These are phyloP conservation scores for Aureobasidium sp. DNA, from an alignment of 2,329 filamentous ascomycete species.

Conservation along the genomic window DNA sequence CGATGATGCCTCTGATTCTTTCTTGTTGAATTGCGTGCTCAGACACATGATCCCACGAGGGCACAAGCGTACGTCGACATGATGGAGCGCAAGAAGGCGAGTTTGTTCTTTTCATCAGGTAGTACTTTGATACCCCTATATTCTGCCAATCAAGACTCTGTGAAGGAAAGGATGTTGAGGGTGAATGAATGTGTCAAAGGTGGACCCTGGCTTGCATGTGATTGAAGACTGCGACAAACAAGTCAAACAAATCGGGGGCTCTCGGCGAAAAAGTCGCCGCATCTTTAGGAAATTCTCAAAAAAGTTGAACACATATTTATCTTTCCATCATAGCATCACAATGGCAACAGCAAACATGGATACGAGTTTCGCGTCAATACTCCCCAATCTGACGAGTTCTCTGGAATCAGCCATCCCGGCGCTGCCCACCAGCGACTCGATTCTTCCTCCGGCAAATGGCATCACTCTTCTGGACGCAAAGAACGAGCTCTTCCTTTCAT, in stretches of 20 bases:
- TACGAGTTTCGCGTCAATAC: constrained; percentile 24
- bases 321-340: neutral
- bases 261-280: neutral
- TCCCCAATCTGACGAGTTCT: constrained; percentile 46
- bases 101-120: neutral
- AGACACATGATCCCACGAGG: neutral
- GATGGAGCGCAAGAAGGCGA: neutral
- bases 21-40: neutral
- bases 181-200: neutral
- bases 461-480: constrained; percentile 93
- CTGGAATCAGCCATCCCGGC: constrained; percentile 51
- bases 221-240: neutral
- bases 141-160: neutral
- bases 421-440: constrained; percentile 48
- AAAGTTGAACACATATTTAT: neutral
- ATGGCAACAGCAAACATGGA: constrained; percentile 5
- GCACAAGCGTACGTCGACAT: neutral
- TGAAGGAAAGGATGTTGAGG: neutral
- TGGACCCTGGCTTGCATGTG: constrained; percentile 11
- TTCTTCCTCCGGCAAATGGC: constrained; percentile 71
- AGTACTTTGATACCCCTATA: constrained; percentile 11
- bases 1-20: neutral
- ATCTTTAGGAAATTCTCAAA: neutral
- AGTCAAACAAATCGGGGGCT: neutral
- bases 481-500: constrained; percentile 93